These are phyloP conservation scores for Euclidium syriacum DNA, from an alignment of 345 rosid genomes.

Conservation along the genomic window DNA sequence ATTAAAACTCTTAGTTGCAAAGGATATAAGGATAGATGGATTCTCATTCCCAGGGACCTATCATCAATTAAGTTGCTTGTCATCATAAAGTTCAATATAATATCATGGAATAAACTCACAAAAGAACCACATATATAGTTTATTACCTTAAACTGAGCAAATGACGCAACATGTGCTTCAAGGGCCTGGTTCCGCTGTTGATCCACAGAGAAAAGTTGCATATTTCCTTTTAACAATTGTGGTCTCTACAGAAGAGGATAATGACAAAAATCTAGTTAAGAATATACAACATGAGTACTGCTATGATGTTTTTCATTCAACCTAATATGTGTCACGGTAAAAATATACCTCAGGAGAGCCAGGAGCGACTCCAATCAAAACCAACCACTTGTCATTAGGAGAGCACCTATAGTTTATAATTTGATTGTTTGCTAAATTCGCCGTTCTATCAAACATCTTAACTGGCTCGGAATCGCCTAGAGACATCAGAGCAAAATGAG, in stretches of 20 bases:
- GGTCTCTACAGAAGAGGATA: slow-evolving; percentile 55
- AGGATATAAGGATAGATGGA: slow-evolving; percentile 84
- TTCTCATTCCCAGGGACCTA: slow-evolving; percentile 95
- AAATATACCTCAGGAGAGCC: slow-evolving; percentile 95
- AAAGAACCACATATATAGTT: background rate
- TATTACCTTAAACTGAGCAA: slow-evolving; percentile 93
- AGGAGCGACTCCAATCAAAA: slow-evolving; percentile 96
- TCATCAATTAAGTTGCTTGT: background rate
- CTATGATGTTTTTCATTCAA: slow-evolving; percentile 2
- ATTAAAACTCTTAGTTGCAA: slow-evolving; percentile 82
- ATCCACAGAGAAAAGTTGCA: slow-evolving; percentile 94
- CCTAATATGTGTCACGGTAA: background rate
- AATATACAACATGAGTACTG: background rate
- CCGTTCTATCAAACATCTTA: slow-evolving; percentile 97
- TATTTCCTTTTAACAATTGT: slow-evolving; percentile 89
- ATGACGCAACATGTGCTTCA: slow-evolving; percentile 99
- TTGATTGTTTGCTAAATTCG: slow-evolving; percentile 92
- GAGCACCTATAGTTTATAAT: slow-evolving; percentile 94
- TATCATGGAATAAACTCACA: background rate
- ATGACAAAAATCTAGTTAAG: slow-evolving; percentile 18
- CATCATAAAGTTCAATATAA: slow-evolving; percentile 15
- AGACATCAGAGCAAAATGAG: slow-evolving; percentile 19
- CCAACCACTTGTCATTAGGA: slow-evolving; percentile 96
- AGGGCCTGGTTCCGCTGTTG: slow-evolving; percentile 99
- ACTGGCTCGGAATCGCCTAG: slow-evolving; percentile 96